Evolutionary conservation across 2,329 filamentous ascomycete genomes (phyloP).

Genomic region (Fusarium sp.): DNA sequence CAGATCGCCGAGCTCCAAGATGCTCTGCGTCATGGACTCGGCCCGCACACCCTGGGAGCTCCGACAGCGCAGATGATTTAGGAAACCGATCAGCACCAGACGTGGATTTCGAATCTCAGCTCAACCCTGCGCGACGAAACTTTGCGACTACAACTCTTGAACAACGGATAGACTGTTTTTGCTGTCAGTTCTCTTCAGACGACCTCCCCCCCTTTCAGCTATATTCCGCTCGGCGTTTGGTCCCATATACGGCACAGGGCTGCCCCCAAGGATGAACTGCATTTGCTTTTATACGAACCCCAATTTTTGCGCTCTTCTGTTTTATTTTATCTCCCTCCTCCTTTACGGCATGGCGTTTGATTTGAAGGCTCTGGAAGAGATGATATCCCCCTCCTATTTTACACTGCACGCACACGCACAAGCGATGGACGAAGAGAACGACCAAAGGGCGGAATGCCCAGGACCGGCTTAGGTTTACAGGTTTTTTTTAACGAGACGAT

Average conservation of each 20-base stretch:
- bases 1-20: conserved; percentile 62
- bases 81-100: not conserved
- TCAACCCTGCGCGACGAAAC: not conserved
- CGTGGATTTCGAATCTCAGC: not conserved
- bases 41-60: conserved; percentile 48
- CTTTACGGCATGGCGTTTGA: conserved; percentile 41
- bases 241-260: conserved; percentile 19
- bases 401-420: conserved; percentile 29
- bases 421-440: conserved; percentile 25
- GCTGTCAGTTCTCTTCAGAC: not conserved
- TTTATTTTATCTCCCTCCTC: not conserved
- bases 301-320: not conserved
- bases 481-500: conserved; percentile 13
- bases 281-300: not conserved
- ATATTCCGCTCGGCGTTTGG: conserved; percentile 40
- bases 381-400: conserved; percentile 45
- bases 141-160: conserved; percentile 8
- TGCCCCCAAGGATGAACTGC: conserved; percentile 15
- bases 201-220: not conserved
- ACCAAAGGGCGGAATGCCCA: not conserved
- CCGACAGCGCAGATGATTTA: conserved; percentile 58
- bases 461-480: conserved; percentile 4
- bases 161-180: conserved; percentile 14
- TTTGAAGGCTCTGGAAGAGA: conserved; percentile 40
- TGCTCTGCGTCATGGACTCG: conserved; percentile 52